Percentiles rank a stretch among this genome's conserved stretches.
Evolutionary conservation across 345 rosid genomes (phyloP).

Genomic region (Eucalyptus albens): DNA sequence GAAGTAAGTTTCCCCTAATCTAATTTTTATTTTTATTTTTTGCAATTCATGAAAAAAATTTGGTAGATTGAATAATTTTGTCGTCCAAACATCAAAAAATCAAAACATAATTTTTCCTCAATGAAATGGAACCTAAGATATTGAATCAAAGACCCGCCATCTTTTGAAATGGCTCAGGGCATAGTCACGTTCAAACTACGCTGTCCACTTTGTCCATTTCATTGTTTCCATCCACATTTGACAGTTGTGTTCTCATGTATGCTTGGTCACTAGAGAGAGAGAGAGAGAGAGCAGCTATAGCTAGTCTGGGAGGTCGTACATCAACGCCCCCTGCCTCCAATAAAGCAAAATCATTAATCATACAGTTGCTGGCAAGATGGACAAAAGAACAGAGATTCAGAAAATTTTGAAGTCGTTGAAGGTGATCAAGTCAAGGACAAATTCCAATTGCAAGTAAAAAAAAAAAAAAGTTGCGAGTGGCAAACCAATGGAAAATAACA

Average conservation of each 20-base stretch:
- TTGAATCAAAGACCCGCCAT: neutral
- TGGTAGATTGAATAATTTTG: neutral
- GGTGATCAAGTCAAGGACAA: neutral
- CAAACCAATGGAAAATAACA: neutral
- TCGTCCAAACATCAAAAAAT: neutral
- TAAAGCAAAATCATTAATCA: neutral
- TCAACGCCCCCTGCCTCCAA: neutral
- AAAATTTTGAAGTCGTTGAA: neutral
- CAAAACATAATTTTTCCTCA: neutral
- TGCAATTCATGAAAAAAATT: neutral
- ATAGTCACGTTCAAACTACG: neutral
- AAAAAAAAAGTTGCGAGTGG: neutral
- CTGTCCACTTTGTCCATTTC: neutral
- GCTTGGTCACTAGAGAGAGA: neutral
- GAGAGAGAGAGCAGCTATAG: neutral
- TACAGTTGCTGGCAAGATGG: neutral
- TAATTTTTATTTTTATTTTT: neutral
- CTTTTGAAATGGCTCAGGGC: neutral
- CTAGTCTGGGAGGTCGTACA: neutral
- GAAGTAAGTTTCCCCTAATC: neutral
- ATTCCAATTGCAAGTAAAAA: neutral
- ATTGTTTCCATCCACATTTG: neutral
- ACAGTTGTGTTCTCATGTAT: neutral
- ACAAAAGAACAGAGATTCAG: neutral
- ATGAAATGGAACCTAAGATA: neutral